Evolutionary conservation across 371 early-diverging fungal genomes (phyloP).

Genomic region (Choanephora cucurbitarum): DNA sequence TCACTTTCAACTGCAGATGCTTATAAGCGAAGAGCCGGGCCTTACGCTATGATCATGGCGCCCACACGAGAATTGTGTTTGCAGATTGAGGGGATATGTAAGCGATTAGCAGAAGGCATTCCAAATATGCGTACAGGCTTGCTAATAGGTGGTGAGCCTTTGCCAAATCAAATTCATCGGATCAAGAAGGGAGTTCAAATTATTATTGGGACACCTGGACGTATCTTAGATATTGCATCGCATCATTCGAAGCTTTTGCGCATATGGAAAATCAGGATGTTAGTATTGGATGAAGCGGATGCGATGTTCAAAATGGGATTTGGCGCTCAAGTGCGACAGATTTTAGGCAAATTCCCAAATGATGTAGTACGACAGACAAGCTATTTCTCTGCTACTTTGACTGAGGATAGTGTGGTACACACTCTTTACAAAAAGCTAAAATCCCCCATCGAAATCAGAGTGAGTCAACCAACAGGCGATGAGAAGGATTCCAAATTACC

Average conservation of each 20-base stretch:
- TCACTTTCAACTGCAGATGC: conserved; percentile 44
- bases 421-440: conserved; percentile 12
- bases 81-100: conserved; percentile 53
- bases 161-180: conserved; percentile 55
- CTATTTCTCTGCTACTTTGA: conserved; percentile 53
- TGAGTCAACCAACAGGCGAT: conserved; percentile 11
- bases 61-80: conserved; percentile 60
- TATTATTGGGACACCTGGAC: conserved; percentile 62
- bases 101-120: conserved; percentile 46
- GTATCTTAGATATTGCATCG: conserved; percentile 51
- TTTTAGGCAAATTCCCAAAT: conserved; percentile 48
- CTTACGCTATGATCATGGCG: conserved; percentile 58
- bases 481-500: background rate
- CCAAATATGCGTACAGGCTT: conserved; percentile 57
- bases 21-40: conserved; percentile 44
- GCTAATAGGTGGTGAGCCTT: conserved; percentile 57
- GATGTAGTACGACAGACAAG: conserved; percentile 48
- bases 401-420: conserved; percentile 16
- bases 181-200: conserved; percentile 61
- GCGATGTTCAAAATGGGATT: conserved; percentile 60
- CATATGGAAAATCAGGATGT: conserved; percentile 50
- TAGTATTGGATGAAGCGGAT: conserved; percentile 67
- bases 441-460: conserved; percentile 28
- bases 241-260: conserved; percentile 44
- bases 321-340: conserved; percentile 48